phyloP scores from a whole-genome alignment of 345 rosid genomes.

The Lepidium sativum region DNA sequence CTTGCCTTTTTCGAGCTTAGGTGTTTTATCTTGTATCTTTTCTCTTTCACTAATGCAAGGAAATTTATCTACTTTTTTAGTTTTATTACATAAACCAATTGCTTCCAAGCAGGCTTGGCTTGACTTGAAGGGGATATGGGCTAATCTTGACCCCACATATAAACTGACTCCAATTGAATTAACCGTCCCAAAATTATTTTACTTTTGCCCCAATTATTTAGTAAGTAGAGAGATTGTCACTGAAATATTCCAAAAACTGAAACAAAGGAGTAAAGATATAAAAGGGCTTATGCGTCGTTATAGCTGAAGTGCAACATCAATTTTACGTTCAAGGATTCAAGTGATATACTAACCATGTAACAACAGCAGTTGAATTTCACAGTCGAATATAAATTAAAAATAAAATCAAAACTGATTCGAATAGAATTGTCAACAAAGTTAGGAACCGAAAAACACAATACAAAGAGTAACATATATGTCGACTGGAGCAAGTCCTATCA shows the following conservation, averaged over 20 bases:
- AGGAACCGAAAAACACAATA: background rate
- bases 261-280: no score
- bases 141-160: background rate
- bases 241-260: no score
- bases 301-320: background rate
- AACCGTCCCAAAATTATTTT: background rate
- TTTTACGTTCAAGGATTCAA: background rate
- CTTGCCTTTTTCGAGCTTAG: constrained; percentile 12
- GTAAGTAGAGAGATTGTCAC: background rate
- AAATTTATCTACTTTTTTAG: no score
- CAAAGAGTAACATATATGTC: background rate
- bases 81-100: background rate
- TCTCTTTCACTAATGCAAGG: background rate
- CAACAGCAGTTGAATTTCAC: background rate
- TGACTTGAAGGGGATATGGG: background rate
- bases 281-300: no score
- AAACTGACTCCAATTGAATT: no score
- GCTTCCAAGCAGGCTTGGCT: background rate
- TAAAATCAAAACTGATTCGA: constrained; percentile 7
- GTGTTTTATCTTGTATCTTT: constrained; percentile 6
- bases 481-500: background rate
- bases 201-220: background rate
- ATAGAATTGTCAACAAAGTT: constrained; percentile 7
- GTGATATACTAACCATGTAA: background rate
- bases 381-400: background rate